Conservation (phyloP, 1,284 basidiomycete genomes). For the Fistulinella cinereoalba region DNA sequence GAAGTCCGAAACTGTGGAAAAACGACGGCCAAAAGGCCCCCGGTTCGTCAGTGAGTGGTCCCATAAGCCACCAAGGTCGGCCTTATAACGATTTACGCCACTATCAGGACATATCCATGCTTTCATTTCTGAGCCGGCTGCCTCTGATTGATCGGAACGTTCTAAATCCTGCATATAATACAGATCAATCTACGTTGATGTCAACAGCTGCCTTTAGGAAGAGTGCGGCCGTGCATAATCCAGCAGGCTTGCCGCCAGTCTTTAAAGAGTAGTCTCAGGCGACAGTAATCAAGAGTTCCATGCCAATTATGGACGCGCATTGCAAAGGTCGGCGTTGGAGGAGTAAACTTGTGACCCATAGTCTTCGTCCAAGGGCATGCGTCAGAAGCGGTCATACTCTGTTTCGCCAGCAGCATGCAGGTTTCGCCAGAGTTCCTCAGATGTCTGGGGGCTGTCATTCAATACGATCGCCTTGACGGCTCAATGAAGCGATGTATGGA, state of each 20-base stretch:
- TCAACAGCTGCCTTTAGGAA: slow-evolving; percentile 83
- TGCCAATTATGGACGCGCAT: slow-evolving; percentile 46
- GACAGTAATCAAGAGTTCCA: background rate
- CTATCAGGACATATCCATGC: too few species aligned
- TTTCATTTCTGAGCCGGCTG: too few species aligned
- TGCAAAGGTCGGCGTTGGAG: slow-evolving; percentile 82
- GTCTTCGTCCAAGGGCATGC: slow-evolving; percentile 81
- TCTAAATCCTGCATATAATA: too few species aligned
- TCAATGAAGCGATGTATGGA: slow-evolving; percentile 45
- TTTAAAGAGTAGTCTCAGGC: slow-evolving; percentile 6
- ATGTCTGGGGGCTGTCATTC: slow-evolving; percentile 44
- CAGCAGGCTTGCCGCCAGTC: slow-evolving; percentile 71
- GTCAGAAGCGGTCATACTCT: slow-evolving; percentile 82
- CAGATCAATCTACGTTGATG: too few species aligned
- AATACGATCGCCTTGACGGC: background rate
- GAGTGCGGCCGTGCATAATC: slow-evolving; percentile 79
- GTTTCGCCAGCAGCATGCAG: slow-evolving; percentile 68
- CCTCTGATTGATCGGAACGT: too few species aligned
- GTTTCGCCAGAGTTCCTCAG: slow-evolving; percentile 71
- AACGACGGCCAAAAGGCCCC: too few species aligned
- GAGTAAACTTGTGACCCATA: slow-evolving; percentile 74
- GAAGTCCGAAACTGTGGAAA: too few species aligned
- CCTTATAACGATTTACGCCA: too few species aligned
- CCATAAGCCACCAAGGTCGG: too few species aligned
- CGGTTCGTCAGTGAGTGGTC: too few species aligned